phyloP scores from a whole-genome alignment of 2,329 filamentous ascomycete genomes.

The Talaromyces sp. region DNA sequence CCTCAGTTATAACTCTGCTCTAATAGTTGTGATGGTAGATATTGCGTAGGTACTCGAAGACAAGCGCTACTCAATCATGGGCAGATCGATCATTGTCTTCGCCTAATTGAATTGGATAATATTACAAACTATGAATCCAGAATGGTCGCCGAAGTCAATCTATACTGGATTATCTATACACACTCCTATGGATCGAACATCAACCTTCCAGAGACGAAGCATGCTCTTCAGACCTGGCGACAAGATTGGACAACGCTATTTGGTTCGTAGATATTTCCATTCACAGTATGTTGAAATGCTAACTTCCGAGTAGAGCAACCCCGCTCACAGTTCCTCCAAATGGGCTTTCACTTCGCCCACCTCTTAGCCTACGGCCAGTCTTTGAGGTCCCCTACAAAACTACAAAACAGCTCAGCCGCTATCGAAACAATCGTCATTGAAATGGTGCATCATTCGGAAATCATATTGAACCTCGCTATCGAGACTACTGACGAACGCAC shows the following conservation, averaged over 20 bases:
- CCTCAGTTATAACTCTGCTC: background rate
- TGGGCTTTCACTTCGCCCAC: conserved; percentile 48
- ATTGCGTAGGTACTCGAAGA: conserved; percentile 44
- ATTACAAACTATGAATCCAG: conserved; percentile 46
- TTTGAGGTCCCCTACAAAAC: conserved; percentile 29
- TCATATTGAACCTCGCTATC: conserved; percentile 43
- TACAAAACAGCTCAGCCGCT: conserved; percentile 17
- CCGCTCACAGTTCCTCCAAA: conserved; percentile 45
- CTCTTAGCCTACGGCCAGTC: conserved; percentile 43
- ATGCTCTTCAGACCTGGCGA: conserved; percentile 38
- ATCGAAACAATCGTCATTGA: conserved; percentile 38
- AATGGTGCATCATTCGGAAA: conserved; percentile 42
- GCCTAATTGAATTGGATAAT: conserved; percentile 37
- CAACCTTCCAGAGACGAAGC: conserved; percentile 35
- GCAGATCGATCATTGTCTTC: conserved; percentile 40
- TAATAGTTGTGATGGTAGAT: conserved; percentile 20
- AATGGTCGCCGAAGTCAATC: conserved; percentile 46
- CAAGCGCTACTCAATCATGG: conserved; percentile 36
- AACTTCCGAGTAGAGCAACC: conserved; percentile 35
- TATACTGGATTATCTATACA: conserved; percentile 48
- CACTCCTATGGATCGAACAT: conserved; percentile 29
- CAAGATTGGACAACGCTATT: conserved; percentile 41
- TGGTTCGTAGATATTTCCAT: conserved; percentile 24
- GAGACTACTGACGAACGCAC: conserved; percentile 46
- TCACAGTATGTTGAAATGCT: background rate